Evolutionary conservation across 257 asterid species (phyloP).

Genomic region (Solanum bulbocastanum): DNA sequence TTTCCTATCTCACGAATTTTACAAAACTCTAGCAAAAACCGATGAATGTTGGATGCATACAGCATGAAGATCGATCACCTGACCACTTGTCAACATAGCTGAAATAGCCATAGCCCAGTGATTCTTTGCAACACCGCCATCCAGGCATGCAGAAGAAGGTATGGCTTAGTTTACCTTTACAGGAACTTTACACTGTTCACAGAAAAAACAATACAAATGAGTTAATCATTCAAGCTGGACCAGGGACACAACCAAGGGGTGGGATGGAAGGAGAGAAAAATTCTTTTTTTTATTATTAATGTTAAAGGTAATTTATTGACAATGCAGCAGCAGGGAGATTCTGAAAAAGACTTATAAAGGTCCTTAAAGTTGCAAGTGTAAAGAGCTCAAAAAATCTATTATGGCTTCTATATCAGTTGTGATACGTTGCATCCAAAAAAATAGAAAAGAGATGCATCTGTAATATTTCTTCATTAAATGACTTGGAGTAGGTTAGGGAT

Average conservation of each 20-base stretch:
- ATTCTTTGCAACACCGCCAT: not conserved
- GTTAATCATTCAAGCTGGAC: not conserved
- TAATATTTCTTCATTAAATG: not conserved
- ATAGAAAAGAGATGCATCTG: not conserved
- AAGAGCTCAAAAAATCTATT: not conserved
- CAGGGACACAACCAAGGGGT: not conserved
- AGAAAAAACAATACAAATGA: not conserved
- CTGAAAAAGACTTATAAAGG: not conserved
- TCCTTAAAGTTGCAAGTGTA: not conserved
- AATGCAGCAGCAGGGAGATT: not conserved
- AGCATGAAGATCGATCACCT: not conserved
- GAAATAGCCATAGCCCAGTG: not conserved
- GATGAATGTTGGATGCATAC: not conserved
- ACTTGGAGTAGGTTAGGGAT: not conserved
- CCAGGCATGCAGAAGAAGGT: not conserved
- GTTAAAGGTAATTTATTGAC: not conserved
- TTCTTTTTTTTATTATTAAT: not conserved
- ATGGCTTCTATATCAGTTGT: not conserved
- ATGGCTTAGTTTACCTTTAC: not conserved
- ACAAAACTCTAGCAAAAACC: not conserved
- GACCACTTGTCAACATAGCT: not conserved
- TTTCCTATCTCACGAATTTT: not conserved
- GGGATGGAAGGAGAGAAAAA: not conserved
- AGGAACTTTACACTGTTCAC: not conserved
- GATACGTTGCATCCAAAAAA: not conserved